phyloP scores from a whole-genome alignment of 2,329 filamentous ascomycete genomes.

The Fusarium sp. region DNA sequence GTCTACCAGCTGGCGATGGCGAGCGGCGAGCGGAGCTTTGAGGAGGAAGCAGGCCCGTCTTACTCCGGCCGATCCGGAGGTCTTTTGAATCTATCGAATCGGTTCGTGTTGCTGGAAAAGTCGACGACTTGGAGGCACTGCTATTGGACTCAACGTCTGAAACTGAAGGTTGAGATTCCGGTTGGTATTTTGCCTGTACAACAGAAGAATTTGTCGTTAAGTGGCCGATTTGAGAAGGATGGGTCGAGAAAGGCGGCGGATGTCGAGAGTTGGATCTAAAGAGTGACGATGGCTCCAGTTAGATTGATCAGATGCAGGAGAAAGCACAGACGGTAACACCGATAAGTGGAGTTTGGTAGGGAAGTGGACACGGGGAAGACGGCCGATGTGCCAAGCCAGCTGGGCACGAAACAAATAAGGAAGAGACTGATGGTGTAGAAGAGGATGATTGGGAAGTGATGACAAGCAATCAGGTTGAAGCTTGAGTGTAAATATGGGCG shows the following conservation, averaged over 20 bases:
- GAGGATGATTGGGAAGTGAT: not conserved
- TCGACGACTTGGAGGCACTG: slow-evolving; percentile 40
- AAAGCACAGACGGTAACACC: slow-evolving; percentile 28
- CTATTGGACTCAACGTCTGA: slow-evolving; percentile 42
- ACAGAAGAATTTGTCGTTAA: slow-evolving; percentile 76
- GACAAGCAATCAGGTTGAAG: slow-evolving; percentile 2
- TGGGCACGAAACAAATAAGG: slow-evolving; percentile 2
- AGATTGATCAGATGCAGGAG: slow-evolving; percentile 33
- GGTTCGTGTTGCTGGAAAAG: slow-evolving; percentile 40
- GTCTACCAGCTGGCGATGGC: slow-evolving; percentile 75
- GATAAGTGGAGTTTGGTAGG: slow-evolving; percentile 30
- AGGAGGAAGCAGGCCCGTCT: slow-evolving; percentile 42
- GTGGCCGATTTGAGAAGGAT: slow-evolving; percentile 74
- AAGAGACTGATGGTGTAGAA: not conserved
- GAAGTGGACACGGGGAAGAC: slow-evolving; percentile 34
- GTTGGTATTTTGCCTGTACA: slow-evolving; percentile 66
- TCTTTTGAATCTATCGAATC: slow-evolving; percentile 42
- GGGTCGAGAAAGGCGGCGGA: slow-evolving; percentile 56
- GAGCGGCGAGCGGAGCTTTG: slow-evolving; percentile 64
- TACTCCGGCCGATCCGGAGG: slow-evolving; percentile 42
- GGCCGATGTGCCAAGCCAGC: slow-evolving; percentile 31
- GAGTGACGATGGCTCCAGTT: slow-evolving; percentile 40
- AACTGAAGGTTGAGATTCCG: slow-evolving; percentile 34
- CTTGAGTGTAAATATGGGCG: slow-evolving; percentile 1
- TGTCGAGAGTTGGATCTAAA: slow-evolving; percentile 45